phyloP scores from a whole-genome alignment of 495 filamentous ascomycete species.

The Jackrogersella minutella region DNA sequence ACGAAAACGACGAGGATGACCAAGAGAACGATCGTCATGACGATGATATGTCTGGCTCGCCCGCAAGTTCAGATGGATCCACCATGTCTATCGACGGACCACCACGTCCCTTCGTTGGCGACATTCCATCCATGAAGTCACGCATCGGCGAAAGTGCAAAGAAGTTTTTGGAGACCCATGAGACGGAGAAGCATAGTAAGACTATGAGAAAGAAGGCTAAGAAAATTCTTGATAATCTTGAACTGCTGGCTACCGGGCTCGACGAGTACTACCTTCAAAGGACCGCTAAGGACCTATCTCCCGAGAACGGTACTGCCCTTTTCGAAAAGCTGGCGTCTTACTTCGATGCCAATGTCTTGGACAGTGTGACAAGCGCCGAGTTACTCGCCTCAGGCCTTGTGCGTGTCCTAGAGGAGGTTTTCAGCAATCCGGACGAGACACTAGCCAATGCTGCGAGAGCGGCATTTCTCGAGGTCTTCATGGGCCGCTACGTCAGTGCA shows the following conservation, averaged over 20 bases:
- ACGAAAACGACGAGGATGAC: constrained; percentile 59
- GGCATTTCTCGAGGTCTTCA: constrained; percentile 93
- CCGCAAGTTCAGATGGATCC: constrained; percentile 66
- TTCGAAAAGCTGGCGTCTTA: constrained; percentile 83
- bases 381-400: constrained; percentile 90
- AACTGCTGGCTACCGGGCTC: constrained; percentile 73
- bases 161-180: constrained; percentile 82
- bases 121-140: constrained; percentile 71
- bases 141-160: constrained; percentile 78
- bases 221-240: constrained; percentile 76
- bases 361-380: constrained; percentile 98
- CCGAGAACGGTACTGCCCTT: constrained; percentile 64
- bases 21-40: constrained; percentile 61
- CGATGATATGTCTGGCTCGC: constrained; percentile 75
- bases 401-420: constrained; percentile 79
- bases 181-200: constrained; percentile 73
- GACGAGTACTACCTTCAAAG: constrained; percentile 70
- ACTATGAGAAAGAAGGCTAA: constrained; percentile 78
- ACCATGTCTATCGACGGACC: constrained; percentile 65
- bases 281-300: constrained; percentile 49
- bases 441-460: constrained; percentile 71
- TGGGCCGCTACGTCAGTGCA: constrained; percentile 72
- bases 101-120: constrained; percentile 53
- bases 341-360: constrained; percentile 84
- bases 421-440: constrained; percentile 70